These are phyloP conservation scores for Beta lomatogona DNA, from an alignment of 179 eudicot species.

Conservation along the genomic window DNA sequence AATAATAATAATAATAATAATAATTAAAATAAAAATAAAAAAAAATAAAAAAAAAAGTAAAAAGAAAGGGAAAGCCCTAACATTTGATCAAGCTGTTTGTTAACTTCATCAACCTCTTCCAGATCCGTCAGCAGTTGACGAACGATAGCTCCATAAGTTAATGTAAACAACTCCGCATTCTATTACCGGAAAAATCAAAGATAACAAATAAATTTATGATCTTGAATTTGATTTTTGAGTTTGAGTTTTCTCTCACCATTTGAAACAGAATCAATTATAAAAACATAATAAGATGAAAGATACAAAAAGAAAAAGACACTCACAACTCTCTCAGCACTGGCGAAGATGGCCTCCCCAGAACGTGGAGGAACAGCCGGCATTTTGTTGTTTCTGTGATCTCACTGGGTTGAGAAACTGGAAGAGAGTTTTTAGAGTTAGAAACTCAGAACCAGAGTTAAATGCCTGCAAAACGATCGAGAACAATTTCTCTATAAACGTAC, in stretches of 20 bases:
- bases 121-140: slow-evolving; percentile 93
- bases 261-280: background rate
- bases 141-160: slow-evolving; percentile 95
- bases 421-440: no score
- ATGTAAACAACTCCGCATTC: slow-evolving; percentile 94
- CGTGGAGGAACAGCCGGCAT: slow-evolving; percentile 78
- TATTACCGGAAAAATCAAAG: slow-evolving; percentile 5
- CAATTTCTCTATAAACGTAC: no score
- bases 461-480: no score
- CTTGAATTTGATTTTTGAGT: background rate
- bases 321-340: slow-evolving; percentile 75
- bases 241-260: background rate
- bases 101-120: slow-evolving; percentile 97
- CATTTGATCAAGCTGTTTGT: slow-evolving; percentile 99
- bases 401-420: background rate
- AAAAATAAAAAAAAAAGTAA: no score
- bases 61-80: slow-evolving; percentile 10
- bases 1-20: no score
- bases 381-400: background rate
- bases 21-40: no score
- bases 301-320: slow-evolving; percentile 10
- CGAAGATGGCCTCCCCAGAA: slow-evolving; percentile 89
- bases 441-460: no score
- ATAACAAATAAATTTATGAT: background rate
- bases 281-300: background rate